Evolutionary conservation across 192 early-diverging fungal species (phyloP).

Genomic region (Linnemannia zychae): DNA sequence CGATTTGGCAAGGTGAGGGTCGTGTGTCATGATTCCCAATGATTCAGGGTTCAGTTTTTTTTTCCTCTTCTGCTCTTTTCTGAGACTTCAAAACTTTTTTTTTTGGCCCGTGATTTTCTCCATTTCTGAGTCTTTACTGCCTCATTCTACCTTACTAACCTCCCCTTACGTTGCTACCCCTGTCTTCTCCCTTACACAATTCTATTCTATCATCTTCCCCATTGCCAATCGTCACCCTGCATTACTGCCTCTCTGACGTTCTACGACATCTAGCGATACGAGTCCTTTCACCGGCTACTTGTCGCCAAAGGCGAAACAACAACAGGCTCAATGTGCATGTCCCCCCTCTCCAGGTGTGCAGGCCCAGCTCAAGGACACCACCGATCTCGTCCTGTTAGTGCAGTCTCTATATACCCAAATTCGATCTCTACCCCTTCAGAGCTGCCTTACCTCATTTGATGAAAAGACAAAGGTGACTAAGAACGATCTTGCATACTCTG

Average conservation of each 20-base stretch:
- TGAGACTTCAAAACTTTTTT: background rate
- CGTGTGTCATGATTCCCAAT: background rate
- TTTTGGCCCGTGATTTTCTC: background rate
- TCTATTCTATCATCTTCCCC: background rate
- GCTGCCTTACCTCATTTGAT: conserved; percentile 41
- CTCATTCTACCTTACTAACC: conserved; percentile 3
- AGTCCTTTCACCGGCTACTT: conserved; percentile 21
- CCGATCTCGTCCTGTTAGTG: conserved; percentile 52
- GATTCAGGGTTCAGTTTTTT: background rate
- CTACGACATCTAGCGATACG: background rate
- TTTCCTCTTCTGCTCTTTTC: background rate
- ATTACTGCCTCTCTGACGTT: background rate
- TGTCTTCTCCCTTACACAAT: background rate
- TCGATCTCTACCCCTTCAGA: conserved; percentile 52
- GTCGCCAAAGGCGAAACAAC: conserved; percentile 33
- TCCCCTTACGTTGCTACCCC: background rate
- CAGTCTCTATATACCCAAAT: conserved; percentile 61
- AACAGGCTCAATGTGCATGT: conserved; percentile 1
- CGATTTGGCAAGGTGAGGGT: conserved; percentile 29
- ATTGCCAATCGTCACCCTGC: background rate
- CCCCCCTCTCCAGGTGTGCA: conserved; percentile 4
- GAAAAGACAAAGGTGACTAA: conserved; percentile 38
- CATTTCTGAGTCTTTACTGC: background rate
- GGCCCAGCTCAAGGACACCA: conserved; percentile 40
- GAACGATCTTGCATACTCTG: conserved; percentile 41